Percentiles rank a stretch among this genome's conserved stretches.
Evolutionary conservation across 768 basidiomycete genomes (phyloP).

Genomic region (Hypholoma sublateritium): DNA sequence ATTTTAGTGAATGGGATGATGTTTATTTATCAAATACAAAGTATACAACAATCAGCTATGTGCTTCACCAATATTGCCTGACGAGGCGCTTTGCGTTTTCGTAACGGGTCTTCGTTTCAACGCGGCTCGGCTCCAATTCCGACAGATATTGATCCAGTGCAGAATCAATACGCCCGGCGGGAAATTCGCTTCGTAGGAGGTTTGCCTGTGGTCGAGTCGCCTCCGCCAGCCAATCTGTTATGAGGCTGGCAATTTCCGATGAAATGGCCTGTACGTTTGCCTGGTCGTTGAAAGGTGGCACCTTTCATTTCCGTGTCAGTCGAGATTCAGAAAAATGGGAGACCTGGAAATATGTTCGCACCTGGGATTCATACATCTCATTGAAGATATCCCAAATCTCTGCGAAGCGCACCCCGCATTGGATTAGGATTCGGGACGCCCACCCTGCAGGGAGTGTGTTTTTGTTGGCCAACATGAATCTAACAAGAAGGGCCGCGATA

Average conservation of each 20-base stretch:
- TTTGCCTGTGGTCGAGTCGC: slow-evolving; percentile 73
- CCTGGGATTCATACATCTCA: slow-evolving; percentile 88
- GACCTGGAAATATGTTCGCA: slow-evolving; percentile 30
- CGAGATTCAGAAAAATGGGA: not conserved
- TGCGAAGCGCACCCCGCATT: slow-evolving; percentile 78
- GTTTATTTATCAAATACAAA: slow-evolving; percentile 11
- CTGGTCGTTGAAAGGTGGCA: slow-evolving; percentile 83
- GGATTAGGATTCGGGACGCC: slow-evolving; percentile 75
- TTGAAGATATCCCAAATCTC: slow-evolving; percentile 87
- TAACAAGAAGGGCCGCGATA: slow-evolving; percentile 72
- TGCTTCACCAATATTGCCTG: slow-evolving; percentile 63
- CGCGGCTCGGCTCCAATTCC: slow-evolving; percentile 62
- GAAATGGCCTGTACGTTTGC: slow-evolving; percentile 78
- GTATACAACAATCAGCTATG: slow-evolving; percentile 3
- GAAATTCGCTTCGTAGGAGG: slow-evolving; percentile 64
- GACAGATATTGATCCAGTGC: slow-evolving; percentile 73
- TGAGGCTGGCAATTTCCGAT: slow-evolving; percentile 77
- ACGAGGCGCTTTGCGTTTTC: slow-evolving; percentile 73
- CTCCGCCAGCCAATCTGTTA: slow-evolving; percentile 79
- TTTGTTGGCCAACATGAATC: slow-evolving; percentile 65
- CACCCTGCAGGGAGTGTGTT: slow-evolving; percentile 70
- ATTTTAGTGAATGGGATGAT: not conserved
- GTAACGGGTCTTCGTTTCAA: slow-evolving; percentile 63
- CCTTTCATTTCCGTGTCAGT: slow-evolving; percentile 35
- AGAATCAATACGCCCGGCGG: slow-evolving; percentile 72